These are phyloP conservation scores for Taphrina confusa DNA, from an alignment of 1,139 yeast species.

Conservation along the genomic window DNA sequence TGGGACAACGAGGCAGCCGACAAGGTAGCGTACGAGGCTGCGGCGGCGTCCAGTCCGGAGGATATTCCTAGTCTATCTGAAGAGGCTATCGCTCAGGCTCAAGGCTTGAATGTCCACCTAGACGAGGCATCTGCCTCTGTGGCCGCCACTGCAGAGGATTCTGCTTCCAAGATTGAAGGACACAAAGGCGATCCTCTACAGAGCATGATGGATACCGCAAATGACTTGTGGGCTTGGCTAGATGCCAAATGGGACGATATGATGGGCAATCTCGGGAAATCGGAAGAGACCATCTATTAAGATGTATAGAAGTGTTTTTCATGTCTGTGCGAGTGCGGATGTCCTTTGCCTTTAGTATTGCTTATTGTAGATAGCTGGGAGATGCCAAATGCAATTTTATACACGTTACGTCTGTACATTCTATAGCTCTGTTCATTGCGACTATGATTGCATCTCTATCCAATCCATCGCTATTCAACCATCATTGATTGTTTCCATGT, in stretches of 20 bases:
- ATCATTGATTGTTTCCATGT: too few species aligned
- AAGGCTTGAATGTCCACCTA: slow-evolving; percentile 7
- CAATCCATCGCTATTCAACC: too few species aligned
- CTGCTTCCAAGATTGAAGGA: slow-evolving; percentile 14
- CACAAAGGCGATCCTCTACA: slow-evolving; percentile 8
- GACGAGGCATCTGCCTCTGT: slow-evolving; percentile 17
- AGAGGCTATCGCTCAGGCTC: slow-evolving; percentile 30
- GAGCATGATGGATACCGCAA: not conserved
- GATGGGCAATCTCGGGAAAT: not conserved
- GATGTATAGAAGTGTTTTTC: slow-evolving; percentile 24
- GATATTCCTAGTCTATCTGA: slow-evolving; percentile 23
- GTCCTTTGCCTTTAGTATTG: too few species aligned
- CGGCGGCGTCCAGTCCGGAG: not conserved
- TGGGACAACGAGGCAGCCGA: slow-evolving; percentile 15
- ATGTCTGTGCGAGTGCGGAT: too few species aligned
- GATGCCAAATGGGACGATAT: slow-evolving; percentile 24
- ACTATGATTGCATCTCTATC: too few species aligned
- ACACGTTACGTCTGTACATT: too few species aligned
- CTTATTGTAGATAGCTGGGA: too few species aligned
- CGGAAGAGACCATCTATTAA: slow-evolving; percentile 13
- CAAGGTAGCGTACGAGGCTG: slow-evolving; percentile 13
- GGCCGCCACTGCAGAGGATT: slow-evolving; percentile 3
- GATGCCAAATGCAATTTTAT: too few species aligned
- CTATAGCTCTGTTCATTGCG: too few species aligned
- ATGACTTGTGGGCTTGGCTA: slow-evolving; percentile 23